Evolutionary conservation across 139 green algal species (phyloP).

Genomic region (Chlamydomonas incerta): DNA sequence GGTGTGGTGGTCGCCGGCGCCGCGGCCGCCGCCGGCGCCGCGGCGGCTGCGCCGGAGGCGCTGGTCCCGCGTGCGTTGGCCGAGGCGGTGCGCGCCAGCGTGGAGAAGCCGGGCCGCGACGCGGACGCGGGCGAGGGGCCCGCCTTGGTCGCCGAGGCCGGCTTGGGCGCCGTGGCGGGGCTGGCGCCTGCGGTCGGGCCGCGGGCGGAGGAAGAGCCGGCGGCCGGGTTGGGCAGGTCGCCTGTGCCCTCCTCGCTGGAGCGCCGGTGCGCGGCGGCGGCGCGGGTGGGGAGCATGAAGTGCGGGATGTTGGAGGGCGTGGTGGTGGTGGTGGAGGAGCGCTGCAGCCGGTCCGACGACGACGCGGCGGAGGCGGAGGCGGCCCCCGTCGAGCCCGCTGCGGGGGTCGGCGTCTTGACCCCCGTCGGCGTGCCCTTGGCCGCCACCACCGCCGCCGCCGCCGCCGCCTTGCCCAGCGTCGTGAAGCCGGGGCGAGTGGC

Average conservation of each 20-base stretch:
- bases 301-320: neutral
- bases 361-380: neutral
- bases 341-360: neutral
- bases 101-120: too few species aligned
- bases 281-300: conserved; percentile 34
- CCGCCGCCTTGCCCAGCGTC: neutral
- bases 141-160: neutral
- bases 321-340: neutral
- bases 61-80: too few species aligned
- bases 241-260: conserved; percentile 18
- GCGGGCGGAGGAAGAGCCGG: too few species aligned
- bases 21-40: too few species aligned
- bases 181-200: neutral
- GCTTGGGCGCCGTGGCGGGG: neutral
- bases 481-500: neutral
- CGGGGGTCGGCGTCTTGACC: neutral
- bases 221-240: neutral
- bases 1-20: too few species aligned
- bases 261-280: conserved; percentile 20
- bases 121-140: too few species aligned
- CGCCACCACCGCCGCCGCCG: neutral
- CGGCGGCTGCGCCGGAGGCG: too few species aligned
- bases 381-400: neutral
- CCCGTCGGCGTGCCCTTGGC: neutral
- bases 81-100: too few species aligned